These are phyloP conservation scores for Actinomucor elegans DNA, from an alignment of 371 early-diverging fungal species.

Conservation along the genomic window DNA sequence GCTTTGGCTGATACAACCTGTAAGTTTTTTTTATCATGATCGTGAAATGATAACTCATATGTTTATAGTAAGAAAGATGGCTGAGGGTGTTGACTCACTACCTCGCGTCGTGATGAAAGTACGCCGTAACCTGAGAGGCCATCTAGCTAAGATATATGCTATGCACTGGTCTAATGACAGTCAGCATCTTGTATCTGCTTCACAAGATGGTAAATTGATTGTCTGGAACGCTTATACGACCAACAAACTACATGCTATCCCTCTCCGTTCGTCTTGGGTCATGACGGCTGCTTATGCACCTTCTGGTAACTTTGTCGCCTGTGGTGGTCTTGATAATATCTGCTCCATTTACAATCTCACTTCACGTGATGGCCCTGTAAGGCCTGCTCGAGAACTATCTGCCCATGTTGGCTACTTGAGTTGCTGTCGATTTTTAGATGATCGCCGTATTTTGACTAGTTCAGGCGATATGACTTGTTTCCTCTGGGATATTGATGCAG, in stretches of 20 bases:
- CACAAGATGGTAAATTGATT: slow-evolving; percentile 98
- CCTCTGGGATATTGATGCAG: slow-evolving; percentile 98
- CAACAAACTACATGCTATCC: slow-evolving; percentile 97
- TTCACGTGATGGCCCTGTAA: slow-evolving; percentile 87
- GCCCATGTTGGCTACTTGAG: slow-evolving; percentile 97
- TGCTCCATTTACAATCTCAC: slow-evolving; percentile 95
- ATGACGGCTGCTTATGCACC: slow-evolving; percentile 99
- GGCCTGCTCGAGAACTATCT: slow-evolving; percentile 90
- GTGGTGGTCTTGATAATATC: slow-evolving; percentile 97
- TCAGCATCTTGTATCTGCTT: slow-evolving; percentile 93
- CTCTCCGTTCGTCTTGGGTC: slow-evolving; percentile 98
- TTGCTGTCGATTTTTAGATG: slow-evolving; percentile 94
- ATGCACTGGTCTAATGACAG: slow-evolving; percentile 98
- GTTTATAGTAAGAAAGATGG: slow-evolving; percentile 31
- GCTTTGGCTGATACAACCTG: slow-evolving; percentile 92
- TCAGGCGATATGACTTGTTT: slow-evolving; percentile 98
- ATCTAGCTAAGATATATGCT: slow-evolving; percentile 98
- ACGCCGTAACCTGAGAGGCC: slow-evolving; percentile 92
- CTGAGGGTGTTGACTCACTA: slow-evolving; percentile 72
- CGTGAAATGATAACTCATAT: background rate
- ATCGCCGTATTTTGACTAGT: slow-evolving; percentile 90
- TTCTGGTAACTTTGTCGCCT: slow-evolving; percentile 94
- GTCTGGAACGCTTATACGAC: slow-evolving; percentile 98
- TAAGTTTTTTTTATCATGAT: slow-evolving; percentile 45
- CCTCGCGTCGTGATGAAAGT: slow-evolving; percentile 94